Percentiles rank a stretch among this genome's conserved stretches.
Evolutionary conservation across 306 rosid genomes (phyloP).

Genomic region (Prinsepia uniflora): DNA sequence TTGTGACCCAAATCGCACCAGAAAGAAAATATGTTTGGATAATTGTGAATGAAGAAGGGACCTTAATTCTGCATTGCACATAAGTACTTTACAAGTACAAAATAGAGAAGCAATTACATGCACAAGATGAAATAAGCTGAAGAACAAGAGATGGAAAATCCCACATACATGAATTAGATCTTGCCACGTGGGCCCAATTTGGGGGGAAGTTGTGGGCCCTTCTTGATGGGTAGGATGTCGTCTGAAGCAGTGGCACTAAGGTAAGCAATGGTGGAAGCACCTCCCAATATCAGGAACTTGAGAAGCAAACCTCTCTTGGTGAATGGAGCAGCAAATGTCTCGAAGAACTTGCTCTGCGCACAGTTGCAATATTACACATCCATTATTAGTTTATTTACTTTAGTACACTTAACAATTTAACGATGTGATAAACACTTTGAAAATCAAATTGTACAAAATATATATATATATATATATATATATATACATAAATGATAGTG

Average conservation of each 20-base stretch:
- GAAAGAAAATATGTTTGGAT: constrained; percentile 33
- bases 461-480: too few relatives aligned
- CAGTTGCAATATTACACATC: background rate
- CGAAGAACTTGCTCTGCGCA: constrained; percentile 91
- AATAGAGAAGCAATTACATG: constrained; percentile 28
- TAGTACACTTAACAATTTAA: too few relatives aligned
- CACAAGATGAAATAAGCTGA: constrained; percentile 10
- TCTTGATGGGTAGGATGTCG: constrained; percentile 86
- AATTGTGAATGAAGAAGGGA: constrained; percentile 14
- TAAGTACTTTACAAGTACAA: constrained; percentile 50
- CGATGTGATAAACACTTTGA: too few relatives aligned
- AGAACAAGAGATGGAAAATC: constrained; percentile 10
- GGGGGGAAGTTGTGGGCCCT: constrained; percentile 98
- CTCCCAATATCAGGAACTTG: constrained; percentile 88
- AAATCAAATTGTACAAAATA: too few relatives aligned
- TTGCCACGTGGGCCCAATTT: constrained; percentile 91
- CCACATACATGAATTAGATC: constrained; percentile 45
- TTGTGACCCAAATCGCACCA: constrained; percentile 26
- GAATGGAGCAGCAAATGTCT: constrained; percentile 97
- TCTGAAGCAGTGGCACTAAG: constrained; percentile 72
- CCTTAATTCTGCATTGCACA: constrained; percentile 32
- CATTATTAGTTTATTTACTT: too few relatives aligned
- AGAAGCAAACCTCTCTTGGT: constrained; percentile 94
- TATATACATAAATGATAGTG: too few relatives aligned
- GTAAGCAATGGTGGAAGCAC: constrained; percentile 85